Evolutionary conservation across 139 green algal species (phyloP), one percentile per base, ranked within the genome.

Genomic region (Mesostigma viride): DNA sequence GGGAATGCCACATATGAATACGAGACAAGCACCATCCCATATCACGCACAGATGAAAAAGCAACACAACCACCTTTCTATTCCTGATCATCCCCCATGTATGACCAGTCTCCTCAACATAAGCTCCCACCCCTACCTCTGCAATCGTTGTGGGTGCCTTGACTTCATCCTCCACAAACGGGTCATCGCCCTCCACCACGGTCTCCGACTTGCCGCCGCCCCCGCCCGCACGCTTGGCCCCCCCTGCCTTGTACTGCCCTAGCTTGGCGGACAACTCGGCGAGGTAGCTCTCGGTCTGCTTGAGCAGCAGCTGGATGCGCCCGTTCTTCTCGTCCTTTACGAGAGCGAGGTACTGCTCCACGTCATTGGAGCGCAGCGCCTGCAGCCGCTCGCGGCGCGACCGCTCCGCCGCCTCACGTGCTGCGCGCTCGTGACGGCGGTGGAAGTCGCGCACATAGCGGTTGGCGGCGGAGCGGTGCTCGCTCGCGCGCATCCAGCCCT

Each of bases 251-350:
- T 11, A 6, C 53, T 62, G 53, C 58, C 4, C 30, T 22, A 73
- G 32, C 62, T 62, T 76, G 77, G 67, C 69, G 28, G 84, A 83
- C 58, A 99, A 87, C 31, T 82, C 78, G 65, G 94, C 71, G n/a
- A 99, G 81, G 82, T 98, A 97, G 34, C 85, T 78, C 76, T 99
- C 91, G 1, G 93, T 99, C 57, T 95, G 84, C 14, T 78, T 67
- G 58, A 93, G 76, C 1, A 81, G 73, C 1, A 76, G 30, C n/a
- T 71, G 34, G 30, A 83, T 53, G 44, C 60, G 35, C 17, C 65
- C 70, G 20, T 62, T 70, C 44, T 78, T 78, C 30, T 56, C 67
- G 34, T 75, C 71, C 45, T 71, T 45, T 27, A 73, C 59, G 64
- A 95, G 67, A 8, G 72, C 63, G 8, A 90, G 70, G 72, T 96